Evolutionary conservation across 176 grass and related monocot species (phyloP).

Genomic region (Rhynchospora breviuscula): DNA sequence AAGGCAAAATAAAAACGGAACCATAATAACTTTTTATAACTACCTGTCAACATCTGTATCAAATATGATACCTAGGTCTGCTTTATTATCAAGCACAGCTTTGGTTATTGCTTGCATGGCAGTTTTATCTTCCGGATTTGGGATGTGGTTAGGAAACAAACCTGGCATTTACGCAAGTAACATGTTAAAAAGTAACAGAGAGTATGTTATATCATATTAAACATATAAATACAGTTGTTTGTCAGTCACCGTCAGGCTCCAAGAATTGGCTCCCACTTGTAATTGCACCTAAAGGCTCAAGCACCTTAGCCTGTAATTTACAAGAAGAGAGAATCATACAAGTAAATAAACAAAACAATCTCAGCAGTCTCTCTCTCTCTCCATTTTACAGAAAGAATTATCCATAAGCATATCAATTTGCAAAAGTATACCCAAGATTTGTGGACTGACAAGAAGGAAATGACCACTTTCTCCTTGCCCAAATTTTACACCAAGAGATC

Average conservation of each 20-base stretch:
- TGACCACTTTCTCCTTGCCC: not conserved
- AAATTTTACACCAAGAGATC: not conserved
- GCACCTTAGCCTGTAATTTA: conserved; percentile 67
- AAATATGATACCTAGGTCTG: conserved; percentile 98
- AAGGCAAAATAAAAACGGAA: not conserved
- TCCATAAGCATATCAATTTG: not conserved
- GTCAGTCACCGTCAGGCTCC: conserved; percentile 82
- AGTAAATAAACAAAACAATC: not conserved
- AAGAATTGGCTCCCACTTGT: conserved; percentile 87
- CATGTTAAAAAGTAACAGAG: not conserved
- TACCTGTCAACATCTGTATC: conserved; percentile 99
- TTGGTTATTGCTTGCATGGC: conserved; percentile 90
- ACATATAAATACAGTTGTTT: not conserved
- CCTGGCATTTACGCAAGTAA: conserved; percentile 35
- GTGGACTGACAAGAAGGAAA: not conserved
- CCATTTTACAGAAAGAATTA: not conserved
- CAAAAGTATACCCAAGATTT: not conserved
- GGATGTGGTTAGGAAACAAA: conserved; percentile 97
- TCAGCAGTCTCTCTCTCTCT: not conserved
- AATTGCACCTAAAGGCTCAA: conserved; percentile 77
- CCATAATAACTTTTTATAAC: conserved; percentile 16
- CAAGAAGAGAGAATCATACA: not conserved
- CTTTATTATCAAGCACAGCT: conserved; percentile 82
- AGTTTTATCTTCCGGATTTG: conserved; percentile 92
- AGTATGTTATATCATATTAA: not conserved